phyloP scores from a whole-genome alignment of 192 early-diverging fungal genomes.

The Linnemannia zychae region DNA sequence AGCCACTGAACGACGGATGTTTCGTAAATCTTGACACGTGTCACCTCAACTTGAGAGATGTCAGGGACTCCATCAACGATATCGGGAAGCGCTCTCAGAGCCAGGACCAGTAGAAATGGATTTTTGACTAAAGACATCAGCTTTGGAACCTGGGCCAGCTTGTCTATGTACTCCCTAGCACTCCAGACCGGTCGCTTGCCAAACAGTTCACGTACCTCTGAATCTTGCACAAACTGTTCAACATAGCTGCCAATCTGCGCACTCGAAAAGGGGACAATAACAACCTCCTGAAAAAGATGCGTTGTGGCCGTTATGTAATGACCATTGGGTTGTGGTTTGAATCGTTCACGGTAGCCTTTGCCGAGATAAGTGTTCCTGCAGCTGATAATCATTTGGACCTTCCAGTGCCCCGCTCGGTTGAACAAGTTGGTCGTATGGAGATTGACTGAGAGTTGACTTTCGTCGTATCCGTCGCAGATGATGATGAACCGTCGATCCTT shows the following conservation, averaged over 20 bases:
- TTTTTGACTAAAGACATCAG: conserved; percentile 18
- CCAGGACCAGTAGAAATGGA: conserved; percentile 18
- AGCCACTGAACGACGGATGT: too few relatives aligned
- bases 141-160: conserved; percentile 8
- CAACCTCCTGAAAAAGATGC: conserved; percentile 13
- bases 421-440: not conserved
- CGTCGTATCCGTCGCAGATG: conserved; percentile 6
- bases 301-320: not conserved
- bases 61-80: not conserved
- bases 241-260: conserved; percentile 18
- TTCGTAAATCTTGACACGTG: too few relatives aligned
- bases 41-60: not conserved
- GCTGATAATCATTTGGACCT: not conserved
- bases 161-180: conserved; percentile 13
- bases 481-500: not conserved
- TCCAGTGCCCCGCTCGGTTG: not conserved
- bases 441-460: not conserved
- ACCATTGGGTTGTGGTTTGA: not conserved
- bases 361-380: not conserved
- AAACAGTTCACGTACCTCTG: not conserved
- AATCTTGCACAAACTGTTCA: conserved; percentile 13
- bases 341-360: not conserved
- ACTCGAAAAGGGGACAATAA: conserved; percentile 11
- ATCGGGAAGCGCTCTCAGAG: conserved; percentile 1
- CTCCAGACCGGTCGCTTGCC: not conserved